Base-by-base conservation (phyloP, 2,329 filamentous ascomycete genomes). In the Chalara sp. region DNA sequence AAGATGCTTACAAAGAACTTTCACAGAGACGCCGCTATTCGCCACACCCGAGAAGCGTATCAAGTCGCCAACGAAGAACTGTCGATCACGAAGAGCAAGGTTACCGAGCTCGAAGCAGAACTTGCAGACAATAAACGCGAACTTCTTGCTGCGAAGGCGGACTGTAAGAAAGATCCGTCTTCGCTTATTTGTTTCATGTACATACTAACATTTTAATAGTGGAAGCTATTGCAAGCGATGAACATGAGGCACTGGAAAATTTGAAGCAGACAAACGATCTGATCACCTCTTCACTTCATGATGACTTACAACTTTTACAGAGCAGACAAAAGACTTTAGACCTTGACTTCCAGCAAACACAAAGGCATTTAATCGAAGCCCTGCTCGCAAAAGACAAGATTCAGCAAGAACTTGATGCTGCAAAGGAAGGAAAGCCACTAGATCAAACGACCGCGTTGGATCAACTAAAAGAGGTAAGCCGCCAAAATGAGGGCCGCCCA, bases 301-400 rank as follows among this genome's bases (percentile, higher is more conserved):
- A 72, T 44, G 81, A 85, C 61, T 72, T 84, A 35, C 74, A 80
- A 48, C 69, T 72, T 31, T 70, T 79, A 56, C 74, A 80, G 55
- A 72, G 70, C 53, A 76, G 79, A 58, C 69, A 75, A 55, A 73
- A 72, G 51, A 65, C 70, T 49, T 65, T 76, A 46, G 70, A 68
- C 53, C 68, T 72, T 49, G 79, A 83, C 62, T 70, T 73, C 46
- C 78, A 83, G 48, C 71, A 76, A 53, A 74, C 80, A 60, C 79
- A 81, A 66, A 73, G 74, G 44, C 80, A 84, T 61, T 72, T 84
- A 29, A 73, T 84, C 57, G 73, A 80, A 40, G 76, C 78, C 43
- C 70, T 84, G 13, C 70, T 84, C 44, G 74, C 76, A 55, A 83
- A 83, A 63, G 80, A 84, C 53, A 76, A 76, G 64, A 69, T 82